These are phyloP conservation scores for Paxillus involutus DNA, from an alignment of 768 basidiomycete genomes.

Conservation along the genomic window DNA sequence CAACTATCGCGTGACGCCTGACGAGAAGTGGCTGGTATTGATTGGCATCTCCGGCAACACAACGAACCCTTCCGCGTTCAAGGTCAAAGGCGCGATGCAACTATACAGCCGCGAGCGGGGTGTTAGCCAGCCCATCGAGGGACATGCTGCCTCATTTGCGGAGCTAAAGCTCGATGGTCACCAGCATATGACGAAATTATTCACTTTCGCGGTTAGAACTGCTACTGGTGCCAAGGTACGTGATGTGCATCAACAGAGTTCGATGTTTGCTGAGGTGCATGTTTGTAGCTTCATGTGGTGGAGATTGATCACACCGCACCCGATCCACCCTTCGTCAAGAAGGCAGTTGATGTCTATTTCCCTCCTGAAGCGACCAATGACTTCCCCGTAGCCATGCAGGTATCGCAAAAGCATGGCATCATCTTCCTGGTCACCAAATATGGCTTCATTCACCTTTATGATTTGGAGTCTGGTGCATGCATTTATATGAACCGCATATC, in stretches of 20 bases:
- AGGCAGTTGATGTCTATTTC: conserved; percentile 98
- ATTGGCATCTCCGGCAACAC: conserved; percentile 93
- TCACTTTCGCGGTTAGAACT: conserved; percentile 92
- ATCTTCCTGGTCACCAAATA: conserved; percentile 98
- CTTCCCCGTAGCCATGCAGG: conserved; percentile 99
- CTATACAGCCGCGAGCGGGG: conserved; percentile 90
- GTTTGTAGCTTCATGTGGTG: conserved; percentile 86
- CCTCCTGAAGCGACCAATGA: conserved; percentile 97
- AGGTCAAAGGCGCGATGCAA: conserved; percentile 98
- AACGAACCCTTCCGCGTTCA: conserved; percentile 94
- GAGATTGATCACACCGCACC: conserved; percentile 96
- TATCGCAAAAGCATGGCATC: conserved; percentile 95
- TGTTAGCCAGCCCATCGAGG: conserved; percentile 97
- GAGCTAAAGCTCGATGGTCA: conserved; percentile 90
- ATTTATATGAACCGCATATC: conserved; percentile 99
- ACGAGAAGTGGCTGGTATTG: conserved; percentile 97
- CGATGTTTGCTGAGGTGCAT: conserved; percentile 6
- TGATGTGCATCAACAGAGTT: not conserved
- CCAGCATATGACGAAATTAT: conserved; percentile 82
- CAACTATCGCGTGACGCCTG: conserved; percentile 90
- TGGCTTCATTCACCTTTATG: conserved; percentile 99
- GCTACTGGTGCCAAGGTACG: conserved; percentile 97
- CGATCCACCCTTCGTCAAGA: conserved; percentile 93
- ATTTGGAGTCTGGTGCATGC: conserved; percentile 95
- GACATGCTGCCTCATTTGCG: conserved; percentile 96